Conservation (phyloP, 2,329 filamentous ascomycete genomes). For the Furcasterigmium furcatum region DNA sequence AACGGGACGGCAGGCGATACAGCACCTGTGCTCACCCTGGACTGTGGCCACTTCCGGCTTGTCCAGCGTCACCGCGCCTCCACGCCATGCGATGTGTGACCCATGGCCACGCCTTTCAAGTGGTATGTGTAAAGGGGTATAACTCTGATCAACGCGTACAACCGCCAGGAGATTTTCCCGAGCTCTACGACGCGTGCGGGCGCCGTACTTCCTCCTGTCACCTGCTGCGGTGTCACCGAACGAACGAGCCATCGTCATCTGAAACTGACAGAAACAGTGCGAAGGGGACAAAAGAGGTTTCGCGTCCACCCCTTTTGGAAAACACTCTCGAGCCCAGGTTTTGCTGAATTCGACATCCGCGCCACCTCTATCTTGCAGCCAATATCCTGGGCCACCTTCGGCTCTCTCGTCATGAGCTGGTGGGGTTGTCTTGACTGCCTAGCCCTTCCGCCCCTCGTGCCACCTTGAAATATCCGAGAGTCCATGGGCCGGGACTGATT, state of each 20-base stretch:
- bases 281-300: too few relatives aligned
- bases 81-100: slow-evolving; percentile 26
- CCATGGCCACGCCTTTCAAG: slow-evolving; percentile 19
- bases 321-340: too few relatives aligned
- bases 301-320: too few relatives aligned
- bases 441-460: background rate
- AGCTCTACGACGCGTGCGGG: slow-evolving; percentile 16
- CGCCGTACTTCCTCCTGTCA: slow-evolving; percentile 22
- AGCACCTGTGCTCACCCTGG: too few relatives aligned
- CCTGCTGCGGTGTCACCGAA: slow-evolving; percentile 26
- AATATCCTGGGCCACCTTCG: too few relatives aligned
- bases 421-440: slow-evolving; percentile 2
- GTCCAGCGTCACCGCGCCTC: background rate
- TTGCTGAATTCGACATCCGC: too few relatives aligned
- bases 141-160: slow-evolving; percentile 31
- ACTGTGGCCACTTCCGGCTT: too few relatives aligned
- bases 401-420: slow-evolving; percentile 6
- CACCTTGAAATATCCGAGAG: too few relatives aligned
- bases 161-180: slow-evolving; percentile 19
- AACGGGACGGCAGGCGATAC: too few relatives aligned
- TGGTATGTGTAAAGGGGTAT: slow-evolving; percentile 18
- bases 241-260: slow-evolving; percentile 22
- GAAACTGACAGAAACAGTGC: slow-evolving; percentile 15
- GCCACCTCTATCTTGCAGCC: too few relatives aligned
- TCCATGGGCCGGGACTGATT: too few relatives aligned